Evolutionary conservation across 805 yeast species (phyloP).

Genomic region (Pichia pseudocactophila): DNA sequence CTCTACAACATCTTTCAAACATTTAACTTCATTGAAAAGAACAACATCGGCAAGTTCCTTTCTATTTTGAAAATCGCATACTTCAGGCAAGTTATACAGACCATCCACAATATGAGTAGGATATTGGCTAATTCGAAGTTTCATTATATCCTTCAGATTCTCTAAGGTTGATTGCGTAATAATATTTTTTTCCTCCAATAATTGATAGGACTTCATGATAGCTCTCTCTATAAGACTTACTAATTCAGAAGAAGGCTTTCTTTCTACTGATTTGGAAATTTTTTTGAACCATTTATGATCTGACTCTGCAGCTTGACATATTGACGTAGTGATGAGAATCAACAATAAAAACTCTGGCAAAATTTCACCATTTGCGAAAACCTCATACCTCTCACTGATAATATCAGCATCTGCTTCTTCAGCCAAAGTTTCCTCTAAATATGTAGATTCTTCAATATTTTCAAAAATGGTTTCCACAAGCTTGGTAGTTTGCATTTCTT

Average conservation of each 20-base stretch:
- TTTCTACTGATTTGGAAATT: constrained; percentile 16
- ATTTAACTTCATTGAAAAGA: constrained; percentile 44
- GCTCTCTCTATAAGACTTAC: constrained; percentile 37
- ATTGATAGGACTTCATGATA: constrained; percentile 51
- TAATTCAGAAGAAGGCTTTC: constrained; percentile 20
- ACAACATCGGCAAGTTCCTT: constrained; percentile 46
- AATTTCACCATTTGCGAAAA: constrained; percentile 48
- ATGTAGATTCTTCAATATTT: constrained; percentile 28
- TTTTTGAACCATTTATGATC: constrained; percentile 27
- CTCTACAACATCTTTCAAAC: constrained; percentile 34
- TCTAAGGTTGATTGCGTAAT: constrained; percentile 29
- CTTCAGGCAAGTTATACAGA: constrained; percentile 13
- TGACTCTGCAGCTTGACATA: constrained; percentile 25
- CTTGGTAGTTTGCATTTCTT: constrained; percentile 12
- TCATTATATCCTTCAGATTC: constrained; percentile 28
- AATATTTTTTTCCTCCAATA: constrained; percentile 42
- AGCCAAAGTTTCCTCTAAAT: constrained; percentile 25
- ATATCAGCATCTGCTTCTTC: constrained; percentile 26
- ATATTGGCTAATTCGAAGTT: constrained; percentile 36
- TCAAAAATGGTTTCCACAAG: constrained; percentile 31
- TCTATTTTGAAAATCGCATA: constrained; percentile 16
- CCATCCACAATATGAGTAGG: constrained; percentile 26
- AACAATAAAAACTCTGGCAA: constrained; percentile 49
- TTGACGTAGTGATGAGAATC: constrained; percentile 41
- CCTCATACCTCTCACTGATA: constrained; percentile 53